Conservation (phyloP, 768 basidiomycete species). For the Boletus reticuloceps region DNA sequence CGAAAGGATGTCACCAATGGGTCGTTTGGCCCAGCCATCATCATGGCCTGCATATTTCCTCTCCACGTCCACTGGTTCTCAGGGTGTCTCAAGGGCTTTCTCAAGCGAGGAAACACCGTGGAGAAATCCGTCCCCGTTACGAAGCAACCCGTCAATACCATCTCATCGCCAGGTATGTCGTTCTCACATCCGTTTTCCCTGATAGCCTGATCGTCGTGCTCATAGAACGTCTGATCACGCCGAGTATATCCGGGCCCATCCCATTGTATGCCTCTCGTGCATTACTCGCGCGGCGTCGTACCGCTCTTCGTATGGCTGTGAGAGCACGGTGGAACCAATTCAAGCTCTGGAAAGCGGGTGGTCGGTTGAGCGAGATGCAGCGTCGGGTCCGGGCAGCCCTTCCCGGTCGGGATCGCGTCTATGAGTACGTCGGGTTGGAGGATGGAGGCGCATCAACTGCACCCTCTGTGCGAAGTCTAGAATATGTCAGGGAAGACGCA, state of each 20-base stretch:
- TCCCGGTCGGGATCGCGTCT: conserved; percentile 27
- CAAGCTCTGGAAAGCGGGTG: conserved; percentile 22
- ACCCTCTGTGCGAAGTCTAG: background rate
- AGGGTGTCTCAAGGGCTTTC: conserved; percentile 47
- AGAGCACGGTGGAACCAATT: conserved; percentile 31
- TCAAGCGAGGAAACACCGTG: conserved; percentile 28
- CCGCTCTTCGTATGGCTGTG: conserved; percentile 26
- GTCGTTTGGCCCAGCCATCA: conserved; percentile 37
- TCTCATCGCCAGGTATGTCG: conserved; percentile 8
- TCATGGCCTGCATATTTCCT: conserved; percentile 43
- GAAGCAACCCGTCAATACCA: conserved; percentile 1
- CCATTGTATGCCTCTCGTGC: conserved; percentile 16
- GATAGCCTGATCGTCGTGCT: background rate
- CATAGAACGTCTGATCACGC: conserved; percentile 17
- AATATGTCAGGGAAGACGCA: background rate
- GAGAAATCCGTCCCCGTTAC: background rate
- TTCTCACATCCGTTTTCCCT: background rate
- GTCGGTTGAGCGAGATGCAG: conserved; percentile 27
- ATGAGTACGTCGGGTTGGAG: conserved; percentile 32
- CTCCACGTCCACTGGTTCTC: conserved; percentile 55
- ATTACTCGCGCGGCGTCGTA: conserved; percentile 27
- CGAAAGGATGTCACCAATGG: conserved; percentile 31
- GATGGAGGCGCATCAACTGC: background rate
- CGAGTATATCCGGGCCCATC: conserved; percentile 1
- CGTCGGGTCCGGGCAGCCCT: conserved; percentile 29